Base-by-base conservation (phyloP, 2,329 filamentous ascomycete genomes). In the Verticillium nonalfalfae region DNA sequence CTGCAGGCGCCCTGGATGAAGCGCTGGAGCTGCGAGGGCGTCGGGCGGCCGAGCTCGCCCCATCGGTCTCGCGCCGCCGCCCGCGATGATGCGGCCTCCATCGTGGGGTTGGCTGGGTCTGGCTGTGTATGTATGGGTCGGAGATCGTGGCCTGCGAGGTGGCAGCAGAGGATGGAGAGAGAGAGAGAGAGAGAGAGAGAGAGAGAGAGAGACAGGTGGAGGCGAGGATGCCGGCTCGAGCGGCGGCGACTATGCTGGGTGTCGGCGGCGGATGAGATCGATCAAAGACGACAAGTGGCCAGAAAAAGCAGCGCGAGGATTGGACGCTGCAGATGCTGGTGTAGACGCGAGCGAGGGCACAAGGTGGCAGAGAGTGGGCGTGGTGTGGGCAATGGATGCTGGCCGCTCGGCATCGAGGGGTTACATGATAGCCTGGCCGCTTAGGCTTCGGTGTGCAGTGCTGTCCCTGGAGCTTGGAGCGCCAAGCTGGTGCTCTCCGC, bases 1-100 rank as follows among this genome's bases (percentile, higher is more conserved):
- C 95, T 96, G 81, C 95, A 98, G 67, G 95, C 94, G 78, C 93
- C 93, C 74, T 95, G 88, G 76, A 99, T 96, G 77, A 93, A 97
- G 77, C 95, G 90, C 79, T 96, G 93, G 64, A 99, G 85, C 74
- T 93, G 92, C 62, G 93, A 94, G 66, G 90, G 86, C 61, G 90
- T 86, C 65, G 90, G 87, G 74, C 90, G 87, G 73, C 88, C 87
- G 78, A 90, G 89, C 74, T 89, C 89, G 78, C 88, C 87, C 84
- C 95, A 98, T 76, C 93, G 93, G 81, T 97, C 94, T 79, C 94
- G 88, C 71, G 93, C 90, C 72, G 94, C 95, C 82, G 96, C 96
- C 74, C 95, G 90, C 77, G 93, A 93, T 74, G 93, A 96, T 74
- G 93, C 89, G 74, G 95, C 94, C 85, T 98, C 94, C 94, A 98